Evolutionary conservation across 2,329 filamentous ascomycete species (phyloP).

Genomic region (Talaromyces atroroseus): DNA sequence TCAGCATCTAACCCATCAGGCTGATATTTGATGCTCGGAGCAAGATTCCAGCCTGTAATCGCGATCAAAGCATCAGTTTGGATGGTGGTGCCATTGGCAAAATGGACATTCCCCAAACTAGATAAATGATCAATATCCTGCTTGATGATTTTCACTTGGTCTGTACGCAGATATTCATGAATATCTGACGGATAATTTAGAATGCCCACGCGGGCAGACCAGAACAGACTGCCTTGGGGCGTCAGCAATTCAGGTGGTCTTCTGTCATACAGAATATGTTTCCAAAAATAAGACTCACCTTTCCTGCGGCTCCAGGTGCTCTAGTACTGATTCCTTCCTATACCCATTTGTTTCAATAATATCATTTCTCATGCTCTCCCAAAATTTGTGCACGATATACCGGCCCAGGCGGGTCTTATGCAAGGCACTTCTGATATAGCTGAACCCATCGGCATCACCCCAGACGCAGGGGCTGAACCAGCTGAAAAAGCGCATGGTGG

Average conservation of each 20-base stretch:
- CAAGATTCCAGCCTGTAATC: conserved; percentile 51
- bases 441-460: conserved; percentile 58
- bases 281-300: too few relatives aligned
- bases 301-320: conserved; percentile 37
- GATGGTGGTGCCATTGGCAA: conserved; percentile 43
- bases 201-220: conserved; percentile 54
- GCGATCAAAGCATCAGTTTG: conserved; percentile 46
- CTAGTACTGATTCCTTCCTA: conserved; percentile 39
- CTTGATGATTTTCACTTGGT: conserved; percentile 45
- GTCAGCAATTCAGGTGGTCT: too few relatives aligned
- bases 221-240: conserved; percentile 42
- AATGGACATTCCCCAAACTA: conserved; percentile 44
- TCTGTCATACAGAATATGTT: too few relatives aligned
- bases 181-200: conserved; percentile 56
- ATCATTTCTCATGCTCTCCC: conserved; percentile 47
- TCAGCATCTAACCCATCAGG: too few relatives aligned
- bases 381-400: conserved; percentile 48
- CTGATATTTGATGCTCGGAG: conserved; percentile 40
- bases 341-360: conserved; percentile 45
- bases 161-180: conserved; percentile 50
- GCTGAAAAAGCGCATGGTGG: conserved; percentile 61
- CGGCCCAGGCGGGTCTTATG: conserved; percentile 50
- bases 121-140: conserved; percentile 48
- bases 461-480: conserved; percentile 73
- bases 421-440: conserved; percentile 39